phyloP scores from a whole-genome alignment of 495 filamentous ascomycete species.

The Xylaria sp. region DNA sequence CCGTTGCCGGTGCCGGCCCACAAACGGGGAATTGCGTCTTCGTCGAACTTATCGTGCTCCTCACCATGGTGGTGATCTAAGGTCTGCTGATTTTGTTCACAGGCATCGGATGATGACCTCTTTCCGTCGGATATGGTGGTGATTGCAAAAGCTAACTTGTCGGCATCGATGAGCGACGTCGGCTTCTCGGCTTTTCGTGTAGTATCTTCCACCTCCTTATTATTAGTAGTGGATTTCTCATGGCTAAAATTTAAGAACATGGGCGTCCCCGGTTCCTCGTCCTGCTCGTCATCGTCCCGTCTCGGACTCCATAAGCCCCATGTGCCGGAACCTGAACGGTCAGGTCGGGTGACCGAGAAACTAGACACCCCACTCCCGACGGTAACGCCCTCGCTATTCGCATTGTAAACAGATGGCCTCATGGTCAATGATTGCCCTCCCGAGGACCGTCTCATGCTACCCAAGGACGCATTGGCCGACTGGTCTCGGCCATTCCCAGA shows the following conservation, averaged over 20 bases:
- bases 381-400: slow-evolving; percentile 41
- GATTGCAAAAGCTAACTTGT: not conserved
- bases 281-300: slow-evolving; percentile 36
- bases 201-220: slow-evolving; percentile 19
- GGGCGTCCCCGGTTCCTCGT: slow-evolving; percentile 51
- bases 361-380: slow-evolving; percentile 45
- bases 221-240: slow-evolving; percentile 27
- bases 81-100: not conserved
- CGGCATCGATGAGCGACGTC: not conserved
- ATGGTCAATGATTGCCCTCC: slow-evolving; percentile 23
- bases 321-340: slow-evolving; percentile 39
- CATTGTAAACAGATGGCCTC: slow-evolving; percentile 18
- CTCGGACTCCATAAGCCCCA: slow-evolving; percentile 49
- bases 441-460: slow-evolving; percentile 40
- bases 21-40: slow-evolving; percentile 27
- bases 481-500: slow-evolving; percentile 34
- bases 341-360: slow-evolving; percentile 36
- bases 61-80: slow-evolving; percentile 26
- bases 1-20: slow-evolving; percentile 36
- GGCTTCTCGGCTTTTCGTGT: not conserved
- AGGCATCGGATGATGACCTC: not conserved
- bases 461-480: slow-evolving; percentile 43
- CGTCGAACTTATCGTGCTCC: slow-evolving; percentile 37
- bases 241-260: slow-evolving; percentile 56
- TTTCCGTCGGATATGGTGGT: not conserved